Evolutionary conservation across 768 basidiomycete genomes (phyloP), one percentile per base, ranked within the genome.

Genomic region (Termitomyces sp.): DNA sequence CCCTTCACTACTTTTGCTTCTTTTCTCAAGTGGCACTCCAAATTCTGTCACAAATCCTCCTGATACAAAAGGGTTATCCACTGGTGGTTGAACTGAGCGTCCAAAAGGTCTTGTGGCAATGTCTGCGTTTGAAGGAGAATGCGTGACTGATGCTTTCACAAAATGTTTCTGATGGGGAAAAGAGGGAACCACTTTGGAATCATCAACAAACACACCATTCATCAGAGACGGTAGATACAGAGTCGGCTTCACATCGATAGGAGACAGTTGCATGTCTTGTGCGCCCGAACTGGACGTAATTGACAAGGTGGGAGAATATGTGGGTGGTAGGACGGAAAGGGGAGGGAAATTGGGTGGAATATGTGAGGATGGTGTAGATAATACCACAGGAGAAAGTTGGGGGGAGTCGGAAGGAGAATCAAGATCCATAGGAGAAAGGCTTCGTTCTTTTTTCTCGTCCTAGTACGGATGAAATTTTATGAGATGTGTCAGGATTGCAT

Each of bases 351-450:
- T 44, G n/a, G n/a, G n/a, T 43, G 61, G 58, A 20, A 40, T 22
- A 18, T 32, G 22, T 33, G 44, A 46, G n/a, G 53, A 51, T 6
- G 47, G 55, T 38, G 57, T 36, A 20, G 48, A 49, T 20, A 46
- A 42, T 48, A 51, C 26, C n/a, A 42, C 14, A 50, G 69, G 56
- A 18, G 58, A 61, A 38, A 55, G 30, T 18, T 18, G 52, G 30
- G 76, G 74, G 10, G 75, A 75, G 58, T 72, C 76, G 18, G 71
- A 61, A 7, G 76, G 66, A 7, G 82, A 82, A 61, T 80, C 83
- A 44, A 86, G 73, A 55, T 85, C 86, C 83, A 84, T 85, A 0
- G 82, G 83, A 49, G 83, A 82, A 47, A 82, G 70, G 68, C 80
- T 86, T 57, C 81, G 72, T 18, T 78, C 75, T 53, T 38, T 53